phyloP scores from a whole-genome alignment of 192 early-diverging fungal genomes.

The Thamnidium elegans region DNA sequence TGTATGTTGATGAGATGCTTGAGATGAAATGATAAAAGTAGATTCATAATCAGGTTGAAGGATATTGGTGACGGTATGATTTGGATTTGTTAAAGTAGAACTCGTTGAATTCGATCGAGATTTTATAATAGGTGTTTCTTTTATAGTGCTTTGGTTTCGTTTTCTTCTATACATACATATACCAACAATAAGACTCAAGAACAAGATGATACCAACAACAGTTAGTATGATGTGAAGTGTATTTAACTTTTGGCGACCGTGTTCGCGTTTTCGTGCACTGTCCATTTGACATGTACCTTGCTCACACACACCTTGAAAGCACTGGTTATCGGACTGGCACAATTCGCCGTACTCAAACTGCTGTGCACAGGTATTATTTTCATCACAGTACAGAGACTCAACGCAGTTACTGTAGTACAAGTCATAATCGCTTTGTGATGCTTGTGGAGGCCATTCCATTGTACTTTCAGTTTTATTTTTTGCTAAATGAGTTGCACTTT shows the following conservation, averaged over 20 bases:
- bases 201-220: constrained; percentile 4
- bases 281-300: neutral
- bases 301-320: constrained; percentile 2
- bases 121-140: neutral
- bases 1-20: neutral
- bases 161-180: neutral
- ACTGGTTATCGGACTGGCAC: neutral
- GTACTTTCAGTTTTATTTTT: neutral
- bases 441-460: constrained; percentile 8
- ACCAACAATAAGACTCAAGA: neutral
- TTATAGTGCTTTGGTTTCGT: neutral
- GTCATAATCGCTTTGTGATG: neutral
- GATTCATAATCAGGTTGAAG: neutral
- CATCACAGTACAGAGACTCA: neutral
- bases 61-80: neutral
- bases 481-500: neutral
- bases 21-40: too few relatives aligned
- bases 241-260: neutral
- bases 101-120: too few relatives aligned
- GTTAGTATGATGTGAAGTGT: constrained; percentile 3
- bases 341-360: neutral
- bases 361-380: neutral
- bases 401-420: constrained; percentile 1
- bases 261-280: too few relatives aligned
- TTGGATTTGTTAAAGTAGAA: too few relatives aligned